Conservation (phyloP, 2,329 filamentous ascomycete species). For the Colletotrichum sp. region DNA sequence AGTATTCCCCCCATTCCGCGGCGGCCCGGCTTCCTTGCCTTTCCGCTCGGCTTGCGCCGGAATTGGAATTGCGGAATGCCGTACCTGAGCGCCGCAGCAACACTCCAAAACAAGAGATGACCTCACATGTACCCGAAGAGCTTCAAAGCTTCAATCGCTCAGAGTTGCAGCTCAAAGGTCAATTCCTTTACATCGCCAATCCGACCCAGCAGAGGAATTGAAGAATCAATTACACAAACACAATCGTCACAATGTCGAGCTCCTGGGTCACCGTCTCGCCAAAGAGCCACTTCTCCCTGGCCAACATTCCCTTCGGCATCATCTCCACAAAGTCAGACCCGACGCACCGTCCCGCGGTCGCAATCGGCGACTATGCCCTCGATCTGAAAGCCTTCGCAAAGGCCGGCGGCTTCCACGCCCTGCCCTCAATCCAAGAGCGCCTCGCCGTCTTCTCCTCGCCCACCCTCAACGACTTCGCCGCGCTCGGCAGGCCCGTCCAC, state of each 20-base stretch:
- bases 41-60: slow-evolving; percentile 24
- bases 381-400: slow-evolving; percentile 69
- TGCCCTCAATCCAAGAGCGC: slow-evolving; percentile 29
- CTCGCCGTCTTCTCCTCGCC: slow-evolving; percentile 40
- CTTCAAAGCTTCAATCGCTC: not conserved
- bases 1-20: slow-evolving; percentile 3
- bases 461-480: slow-evolving; percentile 74
- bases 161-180: not conserved
- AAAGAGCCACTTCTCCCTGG: slow-evolving; percentile 68
- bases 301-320: slow-evolving; percentile 85
- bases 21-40: slow-evolving; percentile 1
- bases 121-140: not conserved
- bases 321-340: slow-evolving; percentile 67
- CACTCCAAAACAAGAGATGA: slow-evolving; percentile 4
- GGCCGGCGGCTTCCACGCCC: slow-evolving; percentile 41
- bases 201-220: not conserved
- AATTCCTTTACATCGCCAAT: not conserved
- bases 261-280: slow-evolving; percentile 37
- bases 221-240: not conserved
- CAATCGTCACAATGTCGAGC: not conserved
- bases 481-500: slow-evolving; percentile 72
- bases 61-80: slow-evolving; percentile 22
- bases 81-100: not conserved
- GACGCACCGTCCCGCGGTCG: slow-evolving; percentile 69
- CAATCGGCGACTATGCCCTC: slow-evolving; percentile 75